Evolutionary conservation across 805 yeast genomes (phyloP).

Genomic region (Candida qinlingensis): DNA sequence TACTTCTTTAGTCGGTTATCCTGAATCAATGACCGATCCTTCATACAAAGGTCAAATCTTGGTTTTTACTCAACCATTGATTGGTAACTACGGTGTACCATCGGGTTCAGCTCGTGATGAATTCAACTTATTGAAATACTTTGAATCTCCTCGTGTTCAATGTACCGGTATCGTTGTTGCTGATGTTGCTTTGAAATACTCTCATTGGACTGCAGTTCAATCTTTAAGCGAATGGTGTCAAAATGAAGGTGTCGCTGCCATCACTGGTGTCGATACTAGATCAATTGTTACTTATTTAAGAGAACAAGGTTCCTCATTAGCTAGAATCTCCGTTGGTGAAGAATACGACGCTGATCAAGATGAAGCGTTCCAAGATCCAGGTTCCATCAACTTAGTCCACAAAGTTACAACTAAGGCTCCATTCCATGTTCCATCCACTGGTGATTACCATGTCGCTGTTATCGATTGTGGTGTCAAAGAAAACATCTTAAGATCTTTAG

Average conservation of each 20-base stretch:
- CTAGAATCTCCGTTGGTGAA: slow-evolving; percentile 84
- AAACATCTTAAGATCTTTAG: slow-evolving; percentile 90
- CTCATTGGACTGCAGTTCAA: slow-evolving; percentile 99
- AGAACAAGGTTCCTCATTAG: slow-evolving; percentile 94
- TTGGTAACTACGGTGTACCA: slow-evolving; percentile 98
- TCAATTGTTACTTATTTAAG: slow-evolving; percentile 87
- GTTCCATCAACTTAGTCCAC: slow-evolving; percentile 81
- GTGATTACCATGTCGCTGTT: slow-evolving; percentile 78
- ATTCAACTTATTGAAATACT: slow-evolving; percentile 78
- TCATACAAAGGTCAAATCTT: slow-evolving; percentile 95
- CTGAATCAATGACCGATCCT: slow-evolving; percentile 98
- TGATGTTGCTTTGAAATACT: slow-evolving; percentile 89
- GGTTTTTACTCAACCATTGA: slow-evolving; percentile 93
- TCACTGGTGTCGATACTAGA: slow-evolving; percentile 97
- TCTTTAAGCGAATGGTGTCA: slow-evolving; percentile 93
- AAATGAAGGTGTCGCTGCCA: slow-evolving; percentile 93
- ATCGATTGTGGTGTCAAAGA: slow-evolving; percentile 98
- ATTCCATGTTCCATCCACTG: slow-evolving; percentile 71
- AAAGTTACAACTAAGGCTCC: slow-evolving; percentile 95
- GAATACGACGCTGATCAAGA: slow-evolving; percentile 90
- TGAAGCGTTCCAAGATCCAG: slow-evolving; percentile 88
- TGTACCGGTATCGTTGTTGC: slow-evolving; percentile 96
- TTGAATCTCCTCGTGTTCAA: slow-evolving; percentile 88
- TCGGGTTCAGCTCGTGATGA: slow-evolving; percentile 75
- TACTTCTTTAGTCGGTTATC: slow-evolving; percentile 96